Base-by-base conservation (phyloP, 768 basidiomycete genomes). In the Favolaschia claudopus region DNA sequence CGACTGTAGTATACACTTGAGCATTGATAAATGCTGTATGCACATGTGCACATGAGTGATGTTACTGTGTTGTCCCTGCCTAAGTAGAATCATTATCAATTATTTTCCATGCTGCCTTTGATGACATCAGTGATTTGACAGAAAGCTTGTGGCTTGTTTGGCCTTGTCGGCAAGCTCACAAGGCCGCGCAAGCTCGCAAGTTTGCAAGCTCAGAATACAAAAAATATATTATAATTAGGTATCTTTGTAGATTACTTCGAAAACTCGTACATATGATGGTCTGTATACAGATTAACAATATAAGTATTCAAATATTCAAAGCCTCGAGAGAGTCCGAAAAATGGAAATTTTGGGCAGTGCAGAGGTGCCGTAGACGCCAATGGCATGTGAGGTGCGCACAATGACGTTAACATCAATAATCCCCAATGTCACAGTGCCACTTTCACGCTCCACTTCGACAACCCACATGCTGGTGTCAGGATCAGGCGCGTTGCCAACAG, bases 381-480 rank as follows among this genome's bases (percentile, higher is more conserved):
- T 39, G 7, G 74, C 62, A 58, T 77, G 73, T 0, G 69, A 65
- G 0, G 65, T 69, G 17, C 73, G 62, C 14, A 64, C 67, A 39
- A 76, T 69, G 20, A 47, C 59, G n/a, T 73, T 64, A 4, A 73
- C 33, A 19, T 42, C 44, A 2, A 74, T 67, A 17, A 74, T 69
- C 17, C 66, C 45, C 25, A 62, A 15, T n/a, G 40, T 25, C 6
- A 39, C 45, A 24, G 24, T 13, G 19, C 34, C 53, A 17, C 28
- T 29, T 2, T 55, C 6, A 17, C 38, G 36, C 24, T 75, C 70
- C 1, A 58, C 62, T 39, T 68, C 49, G 0, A 77, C 70, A 0
- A 63, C 58, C 74, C 73, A 75, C 74, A 77, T 73, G 1, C 76
- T 72, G 3, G 74, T 76, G 19, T 67, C 63, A 0, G 33, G 29